phyloP scores from a whole-genome alignment of 202 grass and related monocot genomes.

The Dendrocalamus latiflorus region DNA sequence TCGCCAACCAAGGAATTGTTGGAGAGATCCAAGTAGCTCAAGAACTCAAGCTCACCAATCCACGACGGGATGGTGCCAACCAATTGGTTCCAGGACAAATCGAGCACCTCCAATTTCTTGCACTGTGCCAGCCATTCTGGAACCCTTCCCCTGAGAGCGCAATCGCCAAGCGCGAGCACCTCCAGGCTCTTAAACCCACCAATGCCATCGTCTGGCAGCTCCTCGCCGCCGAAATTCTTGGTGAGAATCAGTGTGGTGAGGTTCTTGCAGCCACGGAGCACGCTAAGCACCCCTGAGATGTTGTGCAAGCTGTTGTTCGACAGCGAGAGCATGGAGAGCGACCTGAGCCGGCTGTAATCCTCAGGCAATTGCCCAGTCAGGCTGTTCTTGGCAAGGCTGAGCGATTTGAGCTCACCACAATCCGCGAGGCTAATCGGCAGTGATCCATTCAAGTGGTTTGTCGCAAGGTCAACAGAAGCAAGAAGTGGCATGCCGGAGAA shows the following conservation, averaged over 20 bases:
- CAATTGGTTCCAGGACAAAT: constrained; percentile 93
- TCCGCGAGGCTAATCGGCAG: constrained; percentile 54
- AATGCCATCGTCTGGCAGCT: constrained; percentile 39
- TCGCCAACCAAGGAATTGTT: constrained; percentile 78
- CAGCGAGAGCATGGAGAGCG: constrained; percentile 66
- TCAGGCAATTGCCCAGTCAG: constrained; percentile 56
- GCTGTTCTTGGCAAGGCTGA: constrained; percentile 86
- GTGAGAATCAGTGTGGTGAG: constrained; percentile 84
- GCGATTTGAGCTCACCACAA: constrained; percentile 56
- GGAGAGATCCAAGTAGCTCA: constrained; percentile 88
- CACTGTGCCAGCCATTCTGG: constrained; percentile 53
- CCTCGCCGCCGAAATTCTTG: constrained; percentile 74
- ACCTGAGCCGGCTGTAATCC: constrained; percentile 42
- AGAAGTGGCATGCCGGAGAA: constrained; percentile 66
- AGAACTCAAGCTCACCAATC: constrained; percentile 58
- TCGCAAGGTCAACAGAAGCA: constrained; percentile 68
- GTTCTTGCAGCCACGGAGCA: constrained; percentile 55
- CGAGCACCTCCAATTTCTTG: constrained; percentile 78
- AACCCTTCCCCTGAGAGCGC: constrained; percentile 61
- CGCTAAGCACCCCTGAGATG: constrained; percentile 47
- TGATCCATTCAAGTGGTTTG: constrained; percentile 61
- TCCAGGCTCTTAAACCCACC: constrained; percentile 48
- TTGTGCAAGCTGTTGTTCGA: constrained; percentile 92
- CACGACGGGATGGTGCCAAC: constrained; percentile 49
- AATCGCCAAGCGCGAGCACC: constrained; percentile 79